Conservation (phyloP, 345 rosid genomes). For the Raphanus sativus region DNA sequence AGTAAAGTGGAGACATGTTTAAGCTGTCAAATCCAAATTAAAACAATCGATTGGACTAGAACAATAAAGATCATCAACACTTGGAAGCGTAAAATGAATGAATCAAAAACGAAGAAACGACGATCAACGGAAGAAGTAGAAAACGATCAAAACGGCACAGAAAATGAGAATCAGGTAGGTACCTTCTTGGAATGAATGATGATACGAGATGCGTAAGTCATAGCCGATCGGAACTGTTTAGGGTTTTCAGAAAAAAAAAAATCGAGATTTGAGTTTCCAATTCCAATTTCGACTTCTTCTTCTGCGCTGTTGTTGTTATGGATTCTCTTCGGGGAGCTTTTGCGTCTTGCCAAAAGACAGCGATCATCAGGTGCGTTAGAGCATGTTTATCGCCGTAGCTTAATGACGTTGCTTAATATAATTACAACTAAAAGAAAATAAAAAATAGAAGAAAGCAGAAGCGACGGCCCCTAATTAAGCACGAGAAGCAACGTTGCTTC, state of each 20-base stretch:
- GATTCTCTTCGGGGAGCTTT: conserved; percentile 17
- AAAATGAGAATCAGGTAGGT: background rate
- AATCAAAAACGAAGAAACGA: background rate
- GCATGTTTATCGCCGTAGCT: too few relatives aligned
- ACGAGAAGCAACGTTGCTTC: too few relatives aligned
- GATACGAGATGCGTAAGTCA: conserved; percentile 60
- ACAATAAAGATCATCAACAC: background rate
- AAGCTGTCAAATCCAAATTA: conserved; percentile 47
- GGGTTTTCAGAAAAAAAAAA: too few relatives aligned
- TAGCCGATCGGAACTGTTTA: too few relatives aligned
- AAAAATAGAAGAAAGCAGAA: too few relatives aligned
- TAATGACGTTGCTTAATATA: too few relatives aligned
- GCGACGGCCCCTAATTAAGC: too few relatives aligned
- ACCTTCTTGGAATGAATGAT: conserved; percentile 65
- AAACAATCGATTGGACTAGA: background rate
- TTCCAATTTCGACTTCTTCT: too few relatives aligned
- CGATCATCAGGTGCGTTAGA: conserved; percentile 9
- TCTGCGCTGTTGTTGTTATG: background rate
- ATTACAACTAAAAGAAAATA: too few relatives aligned
- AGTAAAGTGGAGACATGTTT: conserved; percentile 51
- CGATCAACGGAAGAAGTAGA: background rate
- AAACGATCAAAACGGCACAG: background rate
- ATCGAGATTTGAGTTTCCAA: too few relatives aligned
- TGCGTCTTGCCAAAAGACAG: conserved; percentile 29
- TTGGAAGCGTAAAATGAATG: background rate